These are phyloP conservation scores for Mycosphaerella arachidis DNA, from an alignment of 2,329 filamentous ascomycete genomes.

Conservation along the genomic window DNA sequence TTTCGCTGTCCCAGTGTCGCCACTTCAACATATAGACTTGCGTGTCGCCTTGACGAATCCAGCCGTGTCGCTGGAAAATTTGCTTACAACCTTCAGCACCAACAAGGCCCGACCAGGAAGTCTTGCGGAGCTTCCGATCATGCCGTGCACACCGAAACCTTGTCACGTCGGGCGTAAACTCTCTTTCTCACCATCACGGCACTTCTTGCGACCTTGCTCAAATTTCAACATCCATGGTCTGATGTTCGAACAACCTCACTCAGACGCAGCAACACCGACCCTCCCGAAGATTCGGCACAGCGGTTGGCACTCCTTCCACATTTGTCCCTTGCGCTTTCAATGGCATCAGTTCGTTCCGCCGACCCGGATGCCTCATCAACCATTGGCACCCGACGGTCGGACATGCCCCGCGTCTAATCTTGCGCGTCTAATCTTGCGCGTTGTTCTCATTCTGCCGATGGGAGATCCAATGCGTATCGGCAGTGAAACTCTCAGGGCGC, in stretches of 20 bases:
- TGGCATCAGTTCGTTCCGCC: constrained; percentile 1
- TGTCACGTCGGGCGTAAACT: neutral
- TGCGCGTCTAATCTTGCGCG: neutral
- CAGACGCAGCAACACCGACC: neutral
- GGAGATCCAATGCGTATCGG: neutral
- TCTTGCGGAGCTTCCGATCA: neutral
- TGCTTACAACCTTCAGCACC: neutral
- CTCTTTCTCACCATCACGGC: neutral
- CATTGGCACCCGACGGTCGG: neutral
- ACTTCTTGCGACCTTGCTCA: neutral
- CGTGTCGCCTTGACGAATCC: neutral
- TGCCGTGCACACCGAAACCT: neutral
- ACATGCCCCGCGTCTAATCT: neutral
- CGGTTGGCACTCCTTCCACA: neutral
- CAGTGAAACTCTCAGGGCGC: neutral
- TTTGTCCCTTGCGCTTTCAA: neutral
- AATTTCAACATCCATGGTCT: neutral
- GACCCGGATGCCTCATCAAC: neutral
- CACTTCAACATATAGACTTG: neutral
- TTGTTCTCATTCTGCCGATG: neutral
- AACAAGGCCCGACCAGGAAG: neutral
- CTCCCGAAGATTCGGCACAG: neutral
- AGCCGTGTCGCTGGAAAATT: neutral
- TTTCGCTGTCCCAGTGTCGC: neutral
- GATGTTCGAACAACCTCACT: neutral